phyloP scores from a whole-genome alignment of 176 grass and related monocot species.

The Oryza brachyantha region DNA sequence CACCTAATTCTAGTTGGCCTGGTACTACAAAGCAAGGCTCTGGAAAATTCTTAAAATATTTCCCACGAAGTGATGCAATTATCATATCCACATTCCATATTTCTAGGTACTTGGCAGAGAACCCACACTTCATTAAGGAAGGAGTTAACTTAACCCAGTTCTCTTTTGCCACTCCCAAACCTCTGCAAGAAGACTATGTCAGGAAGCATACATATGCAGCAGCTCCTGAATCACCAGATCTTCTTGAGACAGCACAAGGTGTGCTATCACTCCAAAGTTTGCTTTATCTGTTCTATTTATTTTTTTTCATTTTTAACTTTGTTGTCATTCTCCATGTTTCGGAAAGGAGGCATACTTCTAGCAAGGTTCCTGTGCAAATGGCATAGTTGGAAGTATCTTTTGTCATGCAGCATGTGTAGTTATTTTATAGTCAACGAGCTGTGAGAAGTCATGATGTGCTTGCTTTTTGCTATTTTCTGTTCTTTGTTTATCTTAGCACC shows the following conservation, averaged over 20 bases:
- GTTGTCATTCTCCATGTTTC: neutral
- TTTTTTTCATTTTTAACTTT: neutral
- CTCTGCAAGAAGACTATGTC: conserved; percentile 43
- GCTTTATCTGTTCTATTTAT: neutral
- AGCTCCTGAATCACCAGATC: conserved; percentile 24
- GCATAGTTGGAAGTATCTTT: neutral
- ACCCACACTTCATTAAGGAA: conserved; percentile 42
- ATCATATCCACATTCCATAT: conserved; percentile 14
- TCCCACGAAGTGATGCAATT: neutral
- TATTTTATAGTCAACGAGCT: neutral
- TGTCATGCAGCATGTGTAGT: neutral
- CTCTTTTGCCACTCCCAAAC: conserved; percentile 48
- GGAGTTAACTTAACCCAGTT: conserved; percentile 59
- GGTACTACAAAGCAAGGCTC: too few species aligned
- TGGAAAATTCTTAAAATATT: neutral
- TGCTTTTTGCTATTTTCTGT: conserved; percentile 11
- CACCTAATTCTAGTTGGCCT: neutral
- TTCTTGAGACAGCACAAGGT: conserved; percentile 48
- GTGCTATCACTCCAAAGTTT: neutral
- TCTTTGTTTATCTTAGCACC: neutral
- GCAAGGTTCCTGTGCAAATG: neutral
- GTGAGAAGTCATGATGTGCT: neutral
- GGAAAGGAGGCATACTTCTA: neutral
- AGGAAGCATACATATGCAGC: conserved; percentile 29
- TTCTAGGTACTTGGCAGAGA: conserved; percentile 60